These are phyloP conservation scores for Cenchrus americanus DNA, from an alignment of 176 grass and related monocot species.

Conservation along the genomic window DNA sequence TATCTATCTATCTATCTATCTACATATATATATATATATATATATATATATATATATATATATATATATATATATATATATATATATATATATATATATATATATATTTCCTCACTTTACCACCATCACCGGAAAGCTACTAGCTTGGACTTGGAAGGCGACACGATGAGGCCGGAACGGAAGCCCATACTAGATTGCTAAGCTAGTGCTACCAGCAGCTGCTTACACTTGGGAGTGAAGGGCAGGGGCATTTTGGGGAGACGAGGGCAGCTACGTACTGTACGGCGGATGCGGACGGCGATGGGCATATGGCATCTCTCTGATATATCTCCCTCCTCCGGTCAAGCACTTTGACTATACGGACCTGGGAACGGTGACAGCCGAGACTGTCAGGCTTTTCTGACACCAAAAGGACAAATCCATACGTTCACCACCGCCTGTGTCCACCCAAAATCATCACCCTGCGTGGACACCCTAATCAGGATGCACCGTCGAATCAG, in stretches of 20 bases:
- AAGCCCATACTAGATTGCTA: too few species aligned
- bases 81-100: too few species aligned
- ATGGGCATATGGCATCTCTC: constrained; percentile 15
- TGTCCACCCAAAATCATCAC: constrained; percentile 20
- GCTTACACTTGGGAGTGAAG: too few species aligned
- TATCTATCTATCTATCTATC: too few species aligned
- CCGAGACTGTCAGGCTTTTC: constrained; percentile 61
- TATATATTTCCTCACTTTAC: too few species aligned
- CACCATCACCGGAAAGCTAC: too few species aligned
- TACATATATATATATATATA: too few species aligned
- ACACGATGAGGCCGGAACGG: too few species aligned
- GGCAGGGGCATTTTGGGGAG: constrained; percentile 44
- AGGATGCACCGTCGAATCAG: not conserved
- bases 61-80: too few species aligned
- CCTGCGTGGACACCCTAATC: not conserved
- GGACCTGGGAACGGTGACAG: constrained; percentile 57
- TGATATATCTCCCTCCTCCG: not conserved
- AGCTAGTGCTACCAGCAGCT: too few species aligned
- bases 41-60: too few species aligned
- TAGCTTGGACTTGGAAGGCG: too few species aligned
- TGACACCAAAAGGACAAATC: constrained; percentile 41
- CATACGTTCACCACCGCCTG: constrained; percentile 13
- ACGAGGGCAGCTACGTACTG: not conserved
- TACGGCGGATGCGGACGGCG: not conserved
- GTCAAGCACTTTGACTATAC: constrained; percentile 68